Base-by-base conservation (phyloP, 192 early-diverging fungal genomes). In the Mortierella claussenii region DNA sequence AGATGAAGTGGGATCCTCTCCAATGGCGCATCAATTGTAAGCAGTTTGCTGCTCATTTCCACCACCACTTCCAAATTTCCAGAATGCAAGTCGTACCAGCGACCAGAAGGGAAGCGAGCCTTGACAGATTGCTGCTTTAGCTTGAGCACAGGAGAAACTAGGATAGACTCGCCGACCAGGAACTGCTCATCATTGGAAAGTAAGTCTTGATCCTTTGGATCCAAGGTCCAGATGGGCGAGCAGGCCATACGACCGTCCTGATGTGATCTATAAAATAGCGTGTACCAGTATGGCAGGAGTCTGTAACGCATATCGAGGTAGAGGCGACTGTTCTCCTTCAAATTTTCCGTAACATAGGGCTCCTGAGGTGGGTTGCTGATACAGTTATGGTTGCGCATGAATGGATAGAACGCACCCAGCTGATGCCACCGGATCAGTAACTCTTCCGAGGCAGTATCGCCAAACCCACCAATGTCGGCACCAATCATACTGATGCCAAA, bases 401-500 rank as follows among this genome's bases (percentile, higher is more conserved):
- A 89, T 3, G 89, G 89, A 56, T 86, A 87, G 49, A 88, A 90
- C 3, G 86, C 79, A 34, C 88, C 89, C 3, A 90, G 28, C 58
- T 87, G 74, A 28, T 78, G 69, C 89, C 89, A 92, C 24, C 90
- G 71, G 3, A 84, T 87, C 45, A 85, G 84, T 30, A 92, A 69
- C 54, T 89, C 83, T 54, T 89, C 86, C 0, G 85, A 80, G 0
- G 88, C 76, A 15, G 81, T 68, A 2, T 68, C 69, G 26, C 79
- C 80, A 68, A 92, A 92, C 10, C 90, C 90, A 50, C 90, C 86
- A 34, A 92, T 85, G 68, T 92, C 90, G 8, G 90, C 83, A 10
- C 90, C 90, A 5, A 88, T 79, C 79, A 88, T 85, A 1, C 85
- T 82, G 42, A 92, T 89, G 47, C 88, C 89, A 67, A 89, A 89